A percentile compares a stretch with the other conserved stretches of the same genome.
phyloP scores from a whole-genome alignment of 169 alveolate genomes.

The Cryptosporidium bovis region DNA sequence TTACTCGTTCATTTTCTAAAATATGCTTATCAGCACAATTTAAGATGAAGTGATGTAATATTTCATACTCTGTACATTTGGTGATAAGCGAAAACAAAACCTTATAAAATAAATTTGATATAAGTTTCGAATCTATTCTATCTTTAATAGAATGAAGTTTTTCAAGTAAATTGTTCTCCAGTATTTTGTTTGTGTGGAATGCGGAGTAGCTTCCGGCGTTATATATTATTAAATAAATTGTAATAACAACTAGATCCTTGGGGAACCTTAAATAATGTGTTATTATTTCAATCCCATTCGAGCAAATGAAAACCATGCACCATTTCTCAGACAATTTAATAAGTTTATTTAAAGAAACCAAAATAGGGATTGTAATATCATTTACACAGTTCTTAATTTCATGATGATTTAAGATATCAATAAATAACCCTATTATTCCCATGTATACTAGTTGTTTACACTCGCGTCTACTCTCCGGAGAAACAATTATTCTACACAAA shows the following conservation, averaged over 20 bases:
- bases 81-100: slow-evolving; percentile 22
- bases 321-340: slow-evolving; percentile 41
- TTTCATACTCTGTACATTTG: slow-evolving; percentile 57
- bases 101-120: not conserved
- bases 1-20: not conserved
- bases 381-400: slow-evolving; percentile 21
- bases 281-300: slow-evolving; percentile 38
- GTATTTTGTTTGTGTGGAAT: slow-evolving; percentile 49
- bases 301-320: slow-evolving; percentile 37
- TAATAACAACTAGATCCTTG: slow-evolving; percentile 3
- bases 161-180: slow-evolving; percentile 21
- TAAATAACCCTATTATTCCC: slow-evolving; percentile 59
- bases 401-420: slow-evolving; percentile 42
- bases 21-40: slow-evolving; percentile 37
- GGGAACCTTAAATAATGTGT: slow-evolving; percentile 19
- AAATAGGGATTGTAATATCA: slow-evolving; percentile 13
- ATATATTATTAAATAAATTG: slow-evolving; percentile 15
- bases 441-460: slow-evolving; percentile 54
- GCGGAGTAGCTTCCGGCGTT: slow-evolving; percentile 48
- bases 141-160: slow-evolving; percentile 31
- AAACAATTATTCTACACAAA: slow-evolving; percentile 39
- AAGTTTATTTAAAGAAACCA: slow-evolving; percentile 23
- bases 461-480: slow-evolving; percentile 18
- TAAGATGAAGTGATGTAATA: slow-evolving; percentile 10
- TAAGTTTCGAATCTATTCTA: slow-evolving; percentile 1